Conservation (phyloP, 305 asterid species). For the Withania somnifera region DNA sequence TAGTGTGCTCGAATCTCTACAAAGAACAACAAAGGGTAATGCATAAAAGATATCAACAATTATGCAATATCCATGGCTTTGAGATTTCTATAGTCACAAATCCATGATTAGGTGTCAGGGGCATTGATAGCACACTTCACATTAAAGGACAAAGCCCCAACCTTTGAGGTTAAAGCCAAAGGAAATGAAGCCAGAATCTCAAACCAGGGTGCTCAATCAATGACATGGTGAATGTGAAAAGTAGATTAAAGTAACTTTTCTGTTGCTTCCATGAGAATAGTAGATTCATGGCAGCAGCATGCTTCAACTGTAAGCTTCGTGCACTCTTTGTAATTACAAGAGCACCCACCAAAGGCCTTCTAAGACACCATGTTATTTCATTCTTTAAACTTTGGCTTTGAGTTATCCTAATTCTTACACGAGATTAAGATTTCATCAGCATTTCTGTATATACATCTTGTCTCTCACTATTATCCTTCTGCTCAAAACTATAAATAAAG, state of each 20-base stretch:
- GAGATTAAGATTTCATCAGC: neutral
- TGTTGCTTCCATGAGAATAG: neutral
- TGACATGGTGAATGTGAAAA: neutral
- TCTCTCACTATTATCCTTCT: neutral
- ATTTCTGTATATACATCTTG: neutral
- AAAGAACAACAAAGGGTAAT: conserved; percentile 21
- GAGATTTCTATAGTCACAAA: neutral
- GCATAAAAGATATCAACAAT: neutral
- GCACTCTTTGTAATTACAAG: neutral
- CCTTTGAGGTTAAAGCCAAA: neutral
- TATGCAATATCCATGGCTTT: neutral
- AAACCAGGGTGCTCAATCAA: neutral
- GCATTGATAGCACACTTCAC: neutral
- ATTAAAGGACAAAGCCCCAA: neutral
- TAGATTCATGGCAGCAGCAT: neutral
- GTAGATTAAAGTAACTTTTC: neutral
- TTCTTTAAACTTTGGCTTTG: neutral
- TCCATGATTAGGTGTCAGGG: neutral
- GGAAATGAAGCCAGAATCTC: neutral
- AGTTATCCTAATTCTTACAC: neutral
- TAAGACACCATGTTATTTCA: neutral
- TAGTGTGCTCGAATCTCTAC: conserved; percentile 84
- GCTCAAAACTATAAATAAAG: neutral
- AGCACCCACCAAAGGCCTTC: neutral
- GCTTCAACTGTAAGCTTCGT: neutral